Percentiles rank a stretch among this genome's conserved stretches.
Evolutionary conservation across 257 asterid genomes (phyloP).

Genomic region (Nicotiana paniculata): DNA sequence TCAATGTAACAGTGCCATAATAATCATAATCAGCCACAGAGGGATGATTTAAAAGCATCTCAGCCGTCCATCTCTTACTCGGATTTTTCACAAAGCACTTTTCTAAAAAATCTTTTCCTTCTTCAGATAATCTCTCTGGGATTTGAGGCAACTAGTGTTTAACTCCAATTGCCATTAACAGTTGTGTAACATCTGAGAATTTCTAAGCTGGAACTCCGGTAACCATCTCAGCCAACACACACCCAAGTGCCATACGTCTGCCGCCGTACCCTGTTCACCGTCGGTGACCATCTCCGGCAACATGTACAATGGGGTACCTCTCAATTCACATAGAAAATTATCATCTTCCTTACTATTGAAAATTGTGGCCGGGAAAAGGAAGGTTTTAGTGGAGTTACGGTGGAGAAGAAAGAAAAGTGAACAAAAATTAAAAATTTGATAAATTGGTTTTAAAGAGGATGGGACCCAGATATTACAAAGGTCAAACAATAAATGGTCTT

Average conservation of each 20-base stretch:
- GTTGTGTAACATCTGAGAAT: conserved; percentile 39
- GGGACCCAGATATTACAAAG: no score
- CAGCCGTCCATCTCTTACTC: conserved; percentile 76
- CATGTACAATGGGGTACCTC: conserved; percentile 96
- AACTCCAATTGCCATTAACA: conserved; percentile 56
- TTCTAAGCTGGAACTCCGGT: conserved; percentile 56
- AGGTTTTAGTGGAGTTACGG: no score
- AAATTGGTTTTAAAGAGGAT: no score
- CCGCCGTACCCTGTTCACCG: conserved; percentile 55
- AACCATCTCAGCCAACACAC: conserved; percentile 67
- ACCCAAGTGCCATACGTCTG: conserved; percentile 83
- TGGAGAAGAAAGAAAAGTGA: no score
- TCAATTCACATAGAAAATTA: conserved; percentile 27
- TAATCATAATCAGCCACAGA: conserved; percentile 28
- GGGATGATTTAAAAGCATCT: conserved; percentile 78
- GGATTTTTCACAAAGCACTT: conserved; percentile 67
- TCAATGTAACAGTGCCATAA: conserved; percentile 7
- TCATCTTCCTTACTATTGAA: neutral
- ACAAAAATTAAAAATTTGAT: no score
- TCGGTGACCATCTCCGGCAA: conserved; percentile 79
- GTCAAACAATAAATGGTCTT: no score
- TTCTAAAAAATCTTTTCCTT: conserved; percentile 57
- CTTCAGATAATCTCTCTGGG: conserved; percentile 42
- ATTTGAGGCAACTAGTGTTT: conserved; percentile 55
- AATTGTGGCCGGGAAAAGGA: no score